A percentile compares a stretch with the other conserved stretches of the same genome.
phyloP scores from a whole-genome alignment of 148 eudicot genomes.

The Vaccinium myrtillus region DNA sequence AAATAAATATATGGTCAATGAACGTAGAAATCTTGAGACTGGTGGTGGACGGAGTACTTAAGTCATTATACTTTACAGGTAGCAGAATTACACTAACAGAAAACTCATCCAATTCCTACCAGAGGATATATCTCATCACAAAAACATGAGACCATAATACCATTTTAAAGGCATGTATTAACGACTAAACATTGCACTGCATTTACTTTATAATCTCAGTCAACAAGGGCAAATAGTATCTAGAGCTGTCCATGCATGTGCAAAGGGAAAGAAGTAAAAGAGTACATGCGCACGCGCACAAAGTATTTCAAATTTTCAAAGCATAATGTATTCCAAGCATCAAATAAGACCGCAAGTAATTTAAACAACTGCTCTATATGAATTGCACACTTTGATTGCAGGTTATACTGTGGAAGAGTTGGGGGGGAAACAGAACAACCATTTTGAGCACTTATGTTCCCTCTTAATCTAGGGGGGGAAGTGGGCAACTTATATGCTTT shows the following conservation, averaged over 20 bases:
- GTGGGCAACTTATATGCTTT: background rate
- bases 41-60: background rate
- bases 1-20: background rate
- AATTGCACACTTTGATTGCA: background rate
- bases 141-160: background rate
- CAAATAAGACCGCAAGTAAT: background rate
- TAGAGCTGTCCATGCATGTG: background rate
- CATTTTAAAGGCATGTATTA: background rate
- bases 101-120: background rate
- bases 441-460: background rate
- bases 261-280: background rate
- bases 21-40: background rate
- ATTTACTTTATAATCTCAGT: background rate
- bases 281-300: background rate
- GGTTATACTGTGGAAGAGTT: background rate
- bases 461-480: too few relatives aligned
- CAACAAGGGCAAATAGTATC: background rate
- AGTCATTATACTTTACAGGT: background rate
- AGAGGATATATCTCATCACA: background rate
- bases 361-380: background rate
- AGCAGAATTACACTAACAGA: background rate
- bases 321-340: background rate
- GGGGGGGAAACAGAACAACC: background rate
- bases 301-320: background rate
- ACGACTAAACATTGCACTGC: background rate